Base-by-base conservation (phyloP, 2,329 filamentous ascomycete genomes). In the Pseudogymnoascus sp. region DNA sequence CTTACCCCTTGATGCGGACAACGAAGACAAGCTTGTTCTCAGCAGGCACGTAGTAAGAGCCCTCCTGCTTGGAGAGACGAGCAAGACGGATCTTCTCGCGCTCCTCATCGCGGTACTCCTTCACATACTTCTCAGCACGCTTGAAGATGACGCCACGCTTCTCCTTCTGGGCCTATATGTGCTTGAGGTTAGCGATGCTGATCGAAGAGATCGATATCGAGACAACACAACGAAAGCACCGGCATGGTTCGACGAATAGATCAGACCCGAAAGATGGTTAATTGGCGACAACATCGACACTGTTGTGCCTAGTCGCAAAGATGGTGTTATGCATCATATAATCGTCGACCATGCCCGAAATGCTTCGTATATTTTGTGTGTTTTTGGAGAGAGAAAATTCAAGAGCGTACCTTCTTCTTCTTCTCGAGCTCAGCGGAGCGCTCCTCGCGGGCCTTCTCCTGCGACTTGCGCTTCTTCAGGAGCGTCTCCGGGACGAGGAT, bases 191-290 rank as follows among this genome's bases (percentile, higher is more conserved):
- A 80, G 76, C 72, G 63, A 31, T n/a, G 27, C 18, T 63, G 61
- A 61, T 29, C 18, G 33, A 15, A 35, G 21, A 48, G 55, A 67
- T 64, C 15, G 65, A 45, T 64, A 31, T 63, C 25, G 31, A 39
- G 5, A 42, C 5, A 61, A 63, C 60, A 67, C 59, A 66, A 55
- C 45, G 45, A 55, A 10, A 55, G 45, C 45, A 59, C 59, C 64
- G 61, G 63, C 64, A 70, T 68, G 63, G 64, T 64, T 48, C 27
- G 59, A 66, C 63, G 67, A 69, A 69, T 66, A 68, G 69, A 69
- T 97, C 94, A 97, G 92, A 90, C 92, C 93, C 92, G 92, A 96
- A 96, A 96, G 92, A 96, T 96, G 91, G 90, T 95, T 90, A 87
- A 91, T 84, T 84, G 84, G 89, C 90, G 92, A 97, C 93, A 96